Base-by-base conservation (phyloP, 202 grass and related monocot genomes). In the Setaria viridis region DNA sequence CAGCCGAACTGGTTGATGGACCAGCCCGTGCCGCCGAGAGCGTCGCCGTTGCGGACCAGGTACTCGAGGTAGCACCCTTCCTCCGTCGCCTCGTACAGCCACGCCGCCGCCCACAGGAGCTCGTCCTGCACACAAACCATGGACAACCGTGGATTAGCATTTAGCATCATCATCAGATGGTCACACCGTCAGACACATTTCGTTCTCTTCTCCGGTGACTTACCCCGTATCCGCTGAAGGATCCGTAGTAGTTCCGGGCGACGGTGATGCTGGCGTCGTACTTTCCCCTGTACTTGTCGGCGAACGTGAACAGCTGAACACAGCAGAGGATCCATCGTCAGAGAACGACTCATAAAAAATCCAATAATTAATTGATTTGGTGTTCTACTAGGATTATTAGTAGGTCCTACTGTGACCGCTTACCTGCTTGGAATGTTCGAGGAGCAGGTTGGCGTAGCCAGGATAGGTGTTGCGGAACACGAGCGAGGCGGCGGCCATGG, bases 91-190 rank as follows among this genome's bases (percentile, higher is more conserved):
- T 92, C 89, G 60, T 91, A 92, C 37, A 98, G 84, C 96, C 96
- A 98, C 11, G 95, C 93, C 70, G 95, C 93, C 21, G 93, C 95
- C 95, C 93, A 98, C 0, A 98, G 86, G 39, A 98, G 89, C 82
- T 98, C 96, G 21, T 98, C 93, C 95, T 98, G 85, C 67, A 54
- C 19, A 4, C 14, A 64, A 0, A 21, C 48, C 48, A 50, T 14
- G 48, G 46, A 50, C 48, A 25, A 25, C 25, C 3, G 11, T 10
- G 2, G 7, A 7, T 41, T 5, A 41, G 39, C 39, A 41, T 25
- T 25, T 25, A 25, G 25, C 25, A 41, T 41, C 20, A 11, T 11
- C 4, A 48, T 16, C 14, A 53, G 50, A 53, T 72, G 45, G 9
- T 11, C 15, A 4, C 37, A 29, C 25, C 25, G 25, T 25, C 25